These are phyloP conservation scores for Fusarium oligoseptatum DNA, from an alignment of 2,329 filamentous ascomycete species.

Conservation along the genomic window DNA sequence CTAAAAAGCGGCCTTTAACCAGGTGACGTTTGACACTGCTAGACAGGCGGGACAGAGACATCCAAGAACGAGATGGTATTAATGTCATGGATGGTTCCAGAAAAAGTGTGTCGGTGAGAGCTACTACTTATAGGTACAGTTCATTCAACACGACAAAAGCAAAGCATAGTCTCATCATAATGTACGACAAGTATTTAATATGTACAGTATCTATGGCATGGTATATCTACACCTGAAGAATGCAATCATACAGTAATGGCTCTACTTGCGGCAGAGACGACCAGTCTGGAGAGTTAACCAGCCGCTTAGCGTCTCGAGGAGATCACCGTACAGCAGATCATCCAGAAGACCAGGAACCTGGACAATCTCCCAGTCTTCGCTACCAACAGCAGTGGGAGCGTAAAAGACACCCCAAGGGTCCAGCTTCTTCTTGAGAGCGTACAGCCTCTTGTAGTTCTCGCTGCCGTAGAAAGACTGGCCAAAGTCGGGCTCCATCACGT, in stretches of 20 bases:
- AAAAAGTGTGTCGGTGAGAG: neutral
- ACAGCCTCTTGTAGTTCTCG: conserved; percentile 44
- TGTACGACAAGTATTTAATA: neutral
- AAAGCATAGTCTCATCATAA: neutral
- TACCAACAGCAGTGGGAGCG: conserved; percentile 32
- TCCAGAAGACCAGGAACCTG: conserved; percentile 10
- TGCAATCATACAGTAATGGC: neutral
- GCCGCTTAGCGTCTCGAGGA: conserved; percentile 28
- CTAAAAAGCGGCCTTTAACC: neutral
- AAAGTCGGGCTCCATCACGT: conserved; percentile 51
- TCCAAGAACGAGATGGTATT: neutral
- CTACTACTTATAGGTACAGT: neutral
- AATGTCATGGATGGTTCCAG: neutral
- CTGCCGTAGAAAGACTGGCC: conserved; percentile 45
- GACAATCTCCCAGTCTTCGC: conserved; percentile 32
- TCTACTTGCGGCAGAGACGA: conserved; percentile 25
- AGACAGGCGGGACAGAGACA: neutral
- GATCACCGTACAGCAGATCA: conserved; percentile 16
- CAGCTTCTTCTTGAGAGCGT: conserved; percentile 49
- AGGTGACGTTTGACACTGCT: neutral
- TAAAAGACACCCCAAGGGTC: conserved; percentile 49
- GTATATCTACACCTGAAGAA: neutral
- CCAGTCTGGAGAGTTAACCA: conserved; percentile 35
- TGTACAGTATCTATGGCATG: conserved; percentile 1
- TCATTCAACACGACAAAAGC: neutral